Evolutionary conservation across 192 early-diverging fungal genomes (phyloP).

Genomic region (Backusella sp.): DNA sequence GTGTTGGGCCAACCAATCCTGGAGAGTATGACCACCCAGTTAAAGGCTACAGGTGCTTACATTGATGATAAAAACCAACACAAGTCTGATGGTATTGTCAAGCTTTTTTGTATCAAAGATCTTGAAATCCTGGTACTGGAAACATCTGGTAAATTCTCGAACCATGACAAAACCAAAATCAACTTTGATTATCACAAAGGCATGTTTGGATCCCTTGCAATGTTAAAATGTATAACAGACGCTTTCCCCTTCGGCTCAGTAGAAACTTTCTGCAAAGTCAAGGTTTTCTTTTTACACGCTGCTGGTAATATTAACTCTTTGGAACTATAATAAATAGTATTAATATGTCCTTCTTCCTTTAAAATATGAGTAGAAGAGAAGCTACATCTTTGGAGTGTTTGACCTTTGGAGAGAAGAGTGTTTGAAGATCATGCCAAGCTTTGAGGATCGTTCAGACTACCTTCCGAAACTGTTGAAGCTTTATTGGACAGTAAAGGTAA

Average conservation of each 20-base stretch:
- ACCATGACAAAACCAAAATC: neutral
- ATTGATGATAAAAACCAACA: neutral
- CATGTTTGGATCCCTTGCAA: neutral
- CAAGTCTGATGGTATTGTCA: neutral
- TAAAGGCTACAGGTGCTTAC: neutral
- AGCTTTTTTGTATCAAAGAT: neutral
- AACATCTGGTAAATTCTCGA: neutral
- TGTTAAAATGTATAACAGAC: neutral
- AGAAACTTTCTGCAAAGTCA: neutral
- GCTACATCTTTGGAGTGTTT: neutral
- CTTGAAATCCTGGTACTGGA: neutral
- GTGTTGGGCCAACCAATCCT: neutral
- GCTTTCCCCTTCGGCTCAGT: neutral
- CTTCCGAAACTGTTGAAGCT: too few relatives aligned
- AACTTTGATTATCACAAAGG: slow-evolving; percentile 1
- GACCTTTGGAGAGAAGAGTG: neutral
- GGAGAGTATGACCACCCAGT: neutral
- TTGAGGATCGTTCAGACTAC: too few relatives aligned
- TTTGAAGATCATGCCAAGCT: neutral
- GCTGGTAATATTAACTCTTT: neutral
- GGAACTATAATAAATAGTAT: neutral
- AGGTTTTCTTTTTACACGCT: slow-evolving; percentile 3
- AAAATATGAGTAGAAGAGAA: neutral
- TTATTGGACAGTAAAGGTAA: too few relatives aligned
- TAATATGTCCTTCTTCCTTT: neutral